A percentile compares a stretch with the other conserved stretches of the same genome.
Evolutionary conservation across 306 rosid genomes (phyloP).

Genomic region (Parietaria judaica): DNA sequence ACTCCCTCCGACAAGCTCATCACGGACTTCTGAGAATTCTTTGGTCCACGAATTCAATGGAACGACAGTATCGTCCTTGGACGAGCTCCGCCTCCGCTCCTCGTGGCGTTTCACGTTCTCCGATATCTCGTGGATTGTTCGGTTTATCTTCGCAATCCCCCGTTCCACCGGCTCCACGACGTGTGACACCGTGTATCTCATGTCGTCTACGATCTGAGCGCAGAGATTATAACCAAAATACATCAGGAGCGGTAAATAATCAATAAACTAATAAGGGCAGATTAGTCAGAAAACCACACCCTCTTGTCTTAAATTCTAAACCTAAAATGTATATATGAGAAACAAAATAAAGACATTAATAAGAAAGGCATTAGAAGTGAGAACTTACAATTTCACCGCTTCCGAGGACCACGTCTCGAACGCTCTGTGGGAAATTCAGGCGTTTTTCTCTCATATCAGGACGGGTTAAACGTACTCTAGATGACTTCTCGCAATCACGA

Average conservation of each 20-base stretch:
- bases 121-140: slow-evolving; percentile 77
- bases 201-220: slow-evolving; percentile 91
- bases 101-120: slow-evolving; percentile 89
- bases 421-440: slow-evolving; percentile 73
- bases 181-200: slow-evolving; percentile 89
- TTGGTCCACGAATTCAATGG: slow-evolving; percentile 60
- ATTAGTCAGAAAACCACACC: too few relatives aligned
- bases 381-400: slow-evolving; percentile 90
- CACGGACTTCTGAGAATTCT: slow-evolving; percentile 67
- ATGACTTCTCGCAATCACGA: slow-evolving; percentile 67
- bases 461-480: slow-evolving; percentile 46
- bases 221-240: slow-evolving; percentile 19
- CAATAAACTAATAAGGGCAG: too few relatives aligned
- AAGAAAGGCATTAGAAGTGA: slow-evolving; percentile 12
- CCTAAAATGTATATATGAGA: neutral
- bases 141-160: slow-evolving; percentile 73
- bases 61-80: slow-evolving; percentile 71
- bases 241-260: neutral
- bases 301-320: too few relatives aligned
- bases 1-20: slow-evolving; percentile 61
- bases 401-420: slow-evolving; percentile 87
- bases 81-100: slow-evolving; percentile 49
- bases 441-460: slow-evolving; percentile 59
- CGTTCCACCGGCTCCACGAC: slow-evolving; percentile 95
- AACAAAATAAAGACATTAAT: neutral